Conservation (phyloP, 2,329 filamentous ascomycete genomes). For the Colletotrichum ledebouriae region DNA sequence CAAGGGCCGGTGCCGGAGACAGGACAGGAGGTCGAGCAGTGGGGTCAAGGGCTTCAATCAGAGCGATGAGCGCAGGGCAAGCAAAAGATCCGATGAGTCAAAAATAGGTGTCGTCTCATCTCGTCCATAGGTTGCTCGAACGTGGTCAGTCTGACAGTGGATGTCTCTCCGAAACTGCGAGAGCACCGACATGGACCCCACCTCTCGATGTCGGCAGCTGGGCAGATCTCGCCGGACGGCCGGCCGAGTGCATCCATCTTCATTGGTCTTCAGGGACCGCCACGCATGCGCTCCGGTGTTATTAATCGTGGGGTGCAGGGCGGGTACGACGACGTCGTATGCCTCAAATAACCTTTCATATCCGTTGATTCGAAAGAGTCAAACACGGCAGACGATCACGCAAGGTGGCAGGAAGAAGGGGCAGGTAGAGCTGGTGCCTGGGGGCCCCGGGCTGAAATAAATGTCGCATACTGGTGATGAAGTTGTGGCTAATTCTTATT, state of each 20-base stretch:
- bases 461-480: slow-evolving; percentile 29
- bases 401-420: slow-evolving; percentile 28
- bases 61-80: background rate
- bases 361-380: slow-evolving; percentile 32
- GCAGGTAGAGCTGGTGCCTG: background rate
- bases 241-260: slow-evolving; percentile 37
- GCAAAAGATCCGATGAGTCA: slow-evolving; percentile 37
- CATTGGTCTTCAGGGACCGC: slow-evolving; percentile 17
- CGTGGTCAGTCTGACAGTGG: slow-evolving; percentile 23
- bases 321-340: slow-evolving; percentile 28
- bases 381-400: slow-evolving; percentile 31
- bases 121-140: slow-evolving; percentile 1
- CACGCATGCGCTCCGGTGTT: slow-evolving; percentile 32
- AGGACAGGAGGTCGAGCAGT: slow-evolving; percentile 28
- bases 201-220: slow-evolving; percentile 27
- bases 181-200: slow-evolving; percentile 39
- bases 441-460: slow-evolving; percentile 25
- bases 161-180: slow-evolving; percentile 36
- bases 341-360: slow-evolving; percentile 42
- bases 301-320: slow-evolving; percentile 42
- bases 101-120: slow-evolving; percentile 33
- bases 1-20: slow-evolving; percentile 39
- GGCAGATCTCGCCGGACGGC: slow-evolving; percentile 38
- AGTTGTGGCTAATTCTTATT: slow-evolving; percentile 37
- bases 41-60: background rate